Base-by-base conservation (phyloP, 2,329 filamentous ascomycete genomes). In the Cladosporium sp. region DNA sequence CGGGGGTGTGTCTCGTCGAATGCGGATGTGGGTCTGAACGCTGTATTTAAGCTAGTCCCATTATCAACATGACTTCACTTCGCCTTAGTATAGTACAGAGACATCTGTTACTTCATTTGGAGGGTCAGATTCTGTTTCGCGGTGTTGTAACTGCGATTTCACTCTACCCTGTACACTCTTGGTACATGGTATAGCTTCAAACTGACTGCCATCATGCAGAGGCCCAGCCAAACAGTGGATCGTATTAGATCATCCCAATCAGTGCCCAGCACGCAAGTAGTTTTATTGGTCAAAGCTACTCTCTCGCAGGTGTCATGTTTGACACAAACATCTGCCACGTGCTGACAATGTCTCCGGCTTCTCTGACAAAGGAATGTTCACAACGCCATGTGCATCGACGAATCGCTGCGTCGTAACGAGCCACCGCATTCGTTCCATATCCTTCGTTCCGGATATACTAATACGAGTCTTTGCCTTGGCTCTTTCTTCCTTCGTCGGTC, bases 1-100 rank as follows among this genome's bases (percentile, higher is more conserved):
- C 60, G 60, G 60, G 49, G 60, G 60, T 56, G 36, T 13, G 3
- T 46, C 30, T 23, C 5, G 56, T 46, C 36, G 54, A 14, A 57
- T 54, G 51, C 26, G 26, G 51, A 28, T 54, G 23, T 28, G 48
- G 23, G 18, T 43, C 36, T 39, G 36, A 18, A 5, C 23, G 43
- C 14, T 39, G 8, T 7, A 43, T 43, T 7, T 8, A 39, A n/a
- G 16, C 16, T 39, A 18, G 36, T 39, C 10, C 6, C 16, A 21
- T 23, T 10, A 21, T 21, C n/a, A 46, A 11, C 39, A 46, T 46
- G 18, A 43, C 36, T 43, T 43, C 39, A 21, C n/a, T 21, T 23
- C n/a, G 10, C 6, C 30, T 32, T 32, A 2, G 11, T 11, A 7
- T 46, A 11, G n/a, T 46, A 46, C 11, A n/a, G n/a, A 46, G 39